Evolutionary conservation across 768 basidiomycete genomes (phyloP).

Genomic region (Lentinula detonsa): DNA sequence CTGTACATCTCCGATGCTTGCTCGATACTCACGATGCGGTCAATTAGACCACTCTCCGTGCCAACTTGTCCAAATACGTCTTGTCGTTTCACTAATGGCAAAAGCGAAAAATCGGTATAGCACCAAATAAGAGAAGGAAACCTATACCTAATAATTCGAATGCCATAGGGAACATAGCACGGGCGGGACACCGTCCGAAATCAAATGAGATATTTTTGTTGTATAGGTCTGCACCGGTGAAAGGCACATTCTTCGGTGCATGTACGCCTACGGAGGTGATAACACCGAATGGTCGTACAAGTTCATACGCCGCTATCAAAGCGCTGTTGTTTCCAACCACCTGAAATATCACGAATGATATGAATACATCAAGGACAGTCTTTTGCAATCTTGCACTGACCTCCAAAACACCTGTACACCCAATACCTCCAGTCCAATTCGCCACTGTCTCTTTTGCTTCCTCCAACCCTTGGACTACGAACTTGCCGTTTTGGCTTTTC

Average conservation of each 20-base stretch:
- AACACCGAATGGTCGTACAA: constrained; percentile 71
- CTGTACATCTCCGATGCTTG: constrained; percentile 54
- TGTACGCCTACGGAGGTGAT: constrained; percentile 76
- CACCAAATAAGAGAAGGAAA: not conserved
- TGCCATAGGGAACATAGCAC: constrained; percentile 70
- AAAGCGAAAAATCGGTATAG: not conserved
- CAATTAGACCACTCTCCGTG: constrained; percentile 53
- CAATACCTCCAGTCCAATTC: constrained; percentile 49
- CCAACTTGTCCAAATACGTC: constrained; percentile 75
- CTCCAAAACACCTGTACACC: constrained; percentile 65
- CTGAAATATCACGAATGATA: constrained; percentile 25
- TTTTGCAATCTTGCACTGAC: constrained; percentile 24
- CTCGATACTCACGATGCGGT: constrained; percentile 56
- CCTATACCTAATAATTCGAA: constrained; percentile 52
- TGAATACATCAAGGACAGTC: not conserved
- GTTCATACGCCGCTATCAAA: constrained; percentile 56
- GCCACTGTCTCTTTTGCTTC: constrained; percentile 43
- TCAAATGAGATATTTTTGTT: constrained; percentile 76
- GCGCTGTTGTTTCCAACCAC: constrained; percentile 67
- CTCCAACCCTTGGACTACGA: constrained; percentile 45
- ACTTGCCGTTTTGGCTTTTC: constrained; percentile 36
- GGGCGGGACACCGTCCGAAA: constrained; percentile 78
- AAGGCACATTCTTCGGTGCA: constrained; percentile 45
- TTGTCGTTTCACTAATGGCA: constrained; percentile 47
- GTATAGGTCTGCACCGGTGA: constrained; percentile 54